Evolutionary conservation across 257 asterid species (phyloP).

Genomic region (Linaria vulgaris): DNA sequence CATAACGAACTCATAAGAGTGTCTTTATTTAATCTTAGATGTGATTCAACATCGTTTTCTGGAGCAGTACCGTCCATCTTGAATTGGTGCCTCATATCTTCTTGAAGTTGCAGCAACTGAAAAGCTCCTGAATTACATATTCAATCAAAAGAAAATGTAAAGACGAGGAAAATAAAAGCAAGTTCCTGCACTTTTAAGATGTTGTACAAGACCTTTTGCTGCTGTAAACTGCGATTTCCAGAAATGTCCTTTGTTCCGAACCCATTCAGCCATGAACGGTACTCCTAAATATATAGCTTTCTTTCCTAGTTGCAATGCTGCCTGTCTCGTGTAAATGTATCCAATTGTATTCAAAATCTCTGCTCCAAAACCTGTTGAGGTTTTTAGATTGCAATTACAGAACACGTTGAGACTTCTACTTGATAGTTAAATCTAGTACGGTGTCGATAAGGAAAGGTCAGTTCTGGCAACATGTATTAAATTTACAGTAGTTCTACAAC

Average conservation of each 20-base stretch:
- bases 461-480: no score
- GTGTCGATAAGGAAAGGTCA: no score
- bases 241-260: slow-evolving; percentile 77
- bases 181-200: background rate
- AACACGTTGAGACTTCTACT: no score
- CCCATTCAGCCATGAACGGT: slow-evolving; percentile 80
- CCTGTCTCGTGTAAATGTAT: slow-evolving; percentile 81
- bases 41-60: slow-evolving; percentile 73
- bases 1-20: slow-evolving; percentile 77
- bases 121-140: slow-evolving; percentile 60
- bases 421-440: no score
- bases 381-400: no score
- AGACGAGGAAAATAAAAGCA: background rate
- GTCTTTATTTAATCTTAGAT: slow-evolving; percentile 60
- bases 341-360: slow-evolving; percentile 78
- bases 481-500: background rate
- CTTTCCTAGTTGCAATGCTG: slow-evolving; percentile 69
- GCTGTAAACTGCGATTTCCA: slow-evolving; percentile 90
- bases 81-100: slow-evolving; percentile 62
- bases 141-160: background rate
- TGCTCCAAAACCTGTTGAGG: slow-evolving; percentile 82
- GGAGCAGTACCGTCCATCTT: slow-evolving; percentile 57
- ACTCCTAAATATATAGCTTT: slow-evolving; percentile 68
- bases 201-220: slow-evolving; percentile 56
- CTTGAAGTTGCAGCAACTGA: slow-evolving; percentile 94